Evolutionary conservation across 257 asterid species (phyloP).

Genomic region (Gentiana dahurica): DNA sequence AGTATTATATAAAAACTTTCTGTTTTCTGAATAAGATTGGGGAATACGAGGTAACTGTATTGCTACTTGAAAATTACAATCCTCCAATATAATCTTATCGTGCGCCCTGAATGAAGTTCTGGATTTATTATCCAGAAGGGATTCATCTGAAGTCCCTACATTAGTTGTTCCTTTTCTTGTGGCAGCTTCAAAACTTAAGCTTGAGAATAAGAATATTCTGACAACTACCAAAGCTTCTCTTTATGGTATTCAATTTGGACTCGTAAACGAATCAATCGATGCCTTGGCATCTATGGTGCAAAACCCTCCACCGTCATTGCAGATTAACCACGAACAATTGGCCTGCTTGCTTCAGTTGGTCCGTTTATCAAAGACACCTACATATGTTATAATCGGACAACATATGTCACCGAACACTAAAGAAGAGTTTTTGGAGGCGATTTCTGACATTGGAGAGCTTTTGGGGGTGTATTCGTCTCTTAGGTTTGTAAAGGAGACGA

Average conservation of each 20-base stretch:
- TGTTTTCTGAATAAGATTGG: slow-evolving; percentile 37
- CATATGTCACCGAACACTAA: slow-evolving; percentile 7
- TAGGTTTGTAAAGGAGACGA: slow-evolving; percentile 45
- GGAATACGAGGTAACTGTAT: slow-evolving; percentile 42
- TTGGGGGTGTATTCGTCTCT: slow-evolving; percentile 54
- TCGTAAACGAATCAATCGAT: slow-evolving; percentile 27
- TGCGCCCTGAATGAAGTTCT: slow-evolving; percentile 77
- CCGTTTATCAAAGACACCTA: slow-evolving; percentile 43
- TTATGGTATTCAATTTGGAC: slow-evolving; percentile 53
- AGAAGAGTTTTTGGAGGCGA: slow-evolving; percentile 49
- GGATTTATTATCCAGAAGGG: slow-evolving; percentile 36
- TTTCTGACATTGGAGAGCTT: slow-evolving; percentile 45
- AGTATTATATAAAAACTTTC: too few species aligned
- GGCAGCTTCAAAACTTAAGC: slow-evolving; percentile 54
- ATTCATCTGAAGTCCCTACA: slow-evolving; percentile 23
- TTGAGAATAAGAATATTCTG: slow-evolving; percentile 26
- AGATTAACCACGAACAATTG: slow-evolving; percentile 54
- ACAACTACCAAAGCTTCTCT: slow-evolving; percentile 30
- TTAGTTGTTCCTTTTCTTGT: slow-evolving; percentile 51
- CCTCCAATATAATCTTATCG: slow-evolving; percentile 62
- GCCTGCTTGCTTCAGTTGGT: slow-evolving; percentile 58
- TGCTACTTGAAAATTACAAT: slow-evolving; percentile 50
- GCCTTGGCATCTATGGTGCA: slow-evolving; percentile 37
- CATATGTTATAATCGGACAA: slow-evolving; percentile 48
- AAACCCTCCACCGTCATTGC: slow-evolving; percentile 31